Base-by-base conservation (phyloP, 2,329 filamentous ascomycete species). In the Elsinoe perseae region DNA sequence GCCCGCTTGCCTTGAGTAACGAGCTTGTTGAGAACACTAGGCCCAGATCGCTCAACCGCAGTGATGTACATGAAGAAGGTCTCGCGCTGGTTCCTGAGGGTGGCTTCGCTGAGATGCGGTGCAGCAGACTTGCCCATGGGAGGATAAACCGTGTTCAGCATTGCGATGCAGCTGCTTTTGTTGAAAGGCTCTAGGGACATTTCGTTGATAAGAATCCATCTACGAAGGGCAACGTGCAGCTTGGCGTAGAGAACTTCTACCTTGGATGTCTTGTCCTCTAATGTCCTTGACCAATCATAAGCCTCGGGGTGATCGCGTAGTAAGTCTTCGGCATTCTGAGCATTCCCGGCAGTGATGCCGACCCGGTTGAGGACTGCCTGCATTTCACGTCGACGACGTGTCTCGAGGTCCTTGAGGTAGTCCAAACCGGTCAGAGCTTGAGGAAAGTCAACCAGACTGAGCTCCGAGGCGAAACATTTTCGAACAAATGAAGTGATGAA, bases 71-170 rank as follows among this genome's bases (percentile, higher is more conserved):
- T 75, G 70, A 84, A 85, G 68, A 84, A 84, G 5, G 73, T 74
- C 28, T 80, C 75, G n/a, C 83, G 79, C 63, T 85, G 81, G 10
- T 72, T 70, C 57, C 75, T 75, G 56, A 86, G 71, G 5, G 78
- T 73, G 23, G 75, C 67, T 2, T 71, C 67, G 7, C 76, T 80
- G 57, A 84, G 67, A 53, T 79, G 75, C 25, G 74, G 69, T 8
- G 79, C 80, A 4, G 78, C 79, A 42, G 73, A 72, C 14, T 69
- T 67, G 10, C 69, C 67, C 42, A 73, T 72, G 1, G 83, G 81
- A 6, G 83, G 83, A 60, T 84, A 81, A 27, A 86, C 72, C 8
- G 82, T 85, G 69, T 86, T 86, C 52, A 86, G 77, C 77, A 86
- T 82, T 54, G 81, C 83, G 60, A 84, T 75, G 64, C 82, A 84